A percentile compares a stretch with the other conserved stretches of the same genome.
These are phyloP conservation scores for Bolboschoenus planiculmis DNA, from an alignment of 176 grass and related monocot genomes.

Conservation along the genomic window DNA sequence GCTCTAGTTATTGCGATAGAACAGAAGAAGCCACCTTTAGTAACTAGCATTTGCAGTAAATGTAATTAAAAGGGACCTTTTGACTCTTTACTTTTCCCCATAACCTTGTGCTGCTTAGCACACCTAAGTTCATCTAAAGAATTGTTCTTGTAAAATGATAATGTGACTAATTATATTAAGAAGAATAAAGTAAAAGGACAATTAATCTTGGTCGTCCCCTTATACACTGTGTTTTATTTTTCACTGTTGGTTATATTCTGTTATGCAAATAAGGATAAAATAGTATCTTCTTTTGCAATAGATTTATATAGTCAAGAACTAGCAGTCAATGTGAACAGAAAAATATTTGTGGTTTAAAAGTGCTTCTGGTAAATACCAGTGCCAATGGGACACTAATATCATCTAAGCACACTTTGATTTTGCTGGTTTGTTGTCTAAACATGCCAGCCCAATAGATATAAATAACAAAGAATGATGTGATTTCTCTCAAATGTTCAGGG, in stretches of 20 bases:
- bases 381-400: background rate
- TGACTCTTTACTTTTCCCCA: background rate
- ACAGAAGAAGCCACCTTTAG: background rate
- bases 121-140: background rate
- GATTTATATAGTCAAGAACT: background rate
- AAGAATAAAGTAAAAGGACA: background rate
- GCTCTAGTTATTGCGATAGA: background rate
- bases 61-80: background rate
- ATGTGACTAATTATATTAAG: background rate
- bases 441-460: background rate
- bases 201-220: background rate
- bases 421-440: background rate
- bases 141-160: background rate
- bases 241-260: background rate
- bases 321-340: background rate
- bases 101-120: background rate
- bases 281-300: background rate
- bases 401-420: background rate
- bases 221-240: background rate
- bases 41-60: background rate
- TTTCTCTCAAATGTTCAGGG: slow-evolving; percentile 37
- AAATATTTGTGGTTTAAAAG: background rate
- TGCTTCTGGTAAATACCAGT: background rate
- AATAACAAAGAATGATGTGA: slow-evolving; percentile 8
- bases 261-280: background rate